Evolutionary conservation across 441 rosid species (phyloP).

Genomic region (Gossypium lobatum): DNA sequence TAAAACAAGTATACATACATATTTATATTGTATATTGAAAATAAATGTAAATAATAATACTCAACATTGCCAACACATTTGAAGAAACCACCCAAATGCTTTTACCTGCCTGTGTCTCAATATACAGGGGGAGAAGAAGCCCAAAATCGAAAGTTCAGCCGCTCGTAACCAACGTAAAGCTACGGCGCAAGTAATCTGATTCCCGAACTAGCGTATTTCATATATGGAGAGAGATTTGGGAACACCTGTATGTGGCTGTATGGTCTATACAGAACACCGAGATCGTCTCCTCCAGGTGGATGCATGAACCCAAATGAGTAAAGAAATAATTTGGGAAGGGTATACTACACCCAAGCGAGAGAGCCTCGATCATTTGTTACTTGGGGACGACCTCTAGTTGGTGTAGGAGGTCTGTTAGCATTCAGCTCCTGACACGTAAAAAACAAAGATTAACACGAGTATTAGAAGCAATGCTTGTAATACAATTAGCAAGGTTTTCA

Average conservation of each 20-base stretch:
- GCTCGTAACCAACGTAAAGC: not conserved
- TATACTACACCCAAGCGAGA: slow-evolving; percentile 76
- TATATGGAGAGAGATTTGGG: slow-evolving; percentile 11
- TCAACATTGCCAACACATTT: not conserved
- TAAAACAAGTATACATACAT: too few relatives aligned
- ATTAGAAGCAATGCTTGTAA: too few relatives aligned
- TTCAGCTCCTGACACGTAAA: slow-evolving; percentile 69
- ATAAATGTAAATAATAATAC: not conserved
- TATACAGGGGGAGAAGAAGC: not conserved
- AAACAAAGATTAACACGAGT: slow-evolving; percentile 3
- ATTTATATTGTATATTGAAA: too few relatives aligned
- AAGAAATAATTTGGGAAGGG: slow-evolving; percentile 20
- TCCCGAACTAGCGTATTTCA: not conserved
- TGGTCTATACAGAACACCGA: slow-evolving; percentile 38
- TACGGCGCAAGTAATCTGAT: not conserved
- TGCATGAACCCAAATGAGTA: slow-evolving; percentile 26
- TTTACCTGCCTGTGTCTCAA: not conserved
- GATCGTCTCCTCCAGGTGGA: slow-evolving; percentile 19
- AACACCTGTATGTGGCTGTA: slow-evolving; percentile 32
- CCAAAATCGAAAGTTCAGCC: not conserved
- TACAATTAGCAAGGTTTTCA: too few relatives aligned
- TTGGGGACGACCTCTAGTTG: slow-evolving; percentile 96
- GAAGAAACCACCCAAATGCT: too few relatives aligned
- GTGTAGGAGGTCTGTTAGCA: slow-evolving; percentile 93
- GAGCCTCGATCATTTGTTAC: slow-evolving; percentile 75